These are phyloP conservation scores for Thyridium curvatum DNA, from an alignment of 2,329 filamentous ascomycete genomes.

Conservation along the genomic window DNA sequence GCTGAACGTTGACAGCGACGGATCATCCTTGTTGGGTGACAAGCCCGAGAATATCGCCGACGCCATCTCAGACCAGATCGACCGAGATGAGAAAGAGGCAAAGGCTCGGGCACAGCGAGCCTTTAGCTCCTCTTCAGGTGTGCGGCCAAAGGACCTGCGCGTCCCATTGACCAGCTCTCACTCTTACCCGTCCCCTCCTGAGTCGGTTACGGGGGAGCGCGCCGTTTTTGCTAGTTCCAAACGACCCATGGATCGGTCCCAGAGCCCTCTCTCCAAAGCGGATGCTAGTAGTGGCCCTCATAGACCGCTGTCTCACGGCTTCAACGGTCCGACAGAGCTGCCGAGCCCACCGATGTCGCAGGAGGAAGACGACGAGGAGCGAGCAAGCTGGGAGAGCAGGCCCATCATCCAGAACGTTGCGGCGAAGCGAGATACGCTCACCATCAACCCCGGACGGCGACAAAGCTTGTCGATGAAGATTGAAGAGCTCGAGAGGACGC, in stretches of 20 bases:
- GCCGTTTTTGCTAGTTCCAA: background rate
- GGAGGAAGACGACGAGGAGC: conserved; percentile 31
- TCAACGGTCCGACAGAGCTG: conserved; percentile 22
- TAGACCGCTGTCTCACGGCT: conserved; percentile 5
- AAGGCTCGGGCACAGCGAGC: background rate
- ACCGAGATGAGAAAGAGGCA: no score
- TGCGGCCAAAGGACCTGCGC: conserved; percentile 1
- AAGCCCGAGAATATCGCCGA: conserved; percentile 16
- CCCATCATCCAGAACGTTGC: conserved; percentile 40
- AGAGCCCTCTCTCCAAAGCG: no score
- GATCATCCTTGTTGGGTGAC: conserved; percentile 21
- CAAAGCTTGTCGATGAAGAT: conserved; percentile 44
- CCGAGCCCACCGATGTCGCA: conserved; percentile 36
- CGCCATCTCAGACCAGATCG: background rate
- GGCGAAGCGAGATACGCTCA: conserved; percentile 46
- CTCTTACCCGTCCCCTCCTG: conserved; percentile 24
- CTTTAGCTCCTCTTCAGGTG: background rate
- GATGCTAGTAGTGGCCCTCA: no score
- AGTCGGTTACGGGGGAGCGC: conserved; percentile 18
- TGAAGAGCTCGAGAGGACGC: conserved; percentile 28
- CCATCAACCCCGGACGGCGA: conserved; percentile 35
- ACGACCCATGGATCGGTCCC: background rate
- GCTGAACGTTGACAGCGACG: conserved; percentile 15
- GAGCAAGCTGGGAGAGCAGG: conserved; percentile 13
- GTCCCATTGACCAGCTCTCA: conserved; percentile 4